Conservation (phyloP, 345 rosid species). For the Bretschneidera sinensis region DNA sequence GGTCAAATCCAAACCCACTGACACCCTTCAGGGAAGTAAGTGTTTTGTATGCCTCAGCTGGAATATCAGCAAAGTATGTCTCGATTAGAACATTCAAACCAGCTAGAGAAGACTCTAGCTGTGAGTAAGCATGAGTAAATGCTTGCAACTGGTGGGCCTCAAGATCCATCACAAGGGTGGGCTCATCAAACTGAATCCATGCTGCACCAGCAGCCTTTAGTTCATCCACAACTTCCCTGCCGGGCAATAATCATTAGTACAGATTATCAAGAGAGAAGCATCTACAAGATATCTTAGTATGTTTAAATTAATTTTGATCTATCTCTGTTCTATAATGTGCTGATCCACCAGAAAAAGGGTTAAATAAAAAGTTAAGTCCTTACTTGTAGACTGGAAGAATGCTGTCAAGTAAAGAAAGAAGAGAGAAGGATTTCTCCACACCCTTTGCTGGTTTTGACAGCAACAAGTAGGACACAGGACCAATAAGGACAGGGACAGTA, state of each 20-base stretch:
- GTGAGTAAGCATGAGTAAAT: conserved; percentile 65
- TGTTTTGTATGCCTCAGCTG: conserved; percentile 56
- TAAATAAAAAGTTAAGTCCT: no score
- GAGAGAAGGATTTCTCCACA: conserved; percentile 68
- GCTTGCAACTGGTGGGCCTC: conserved; percentile 61
- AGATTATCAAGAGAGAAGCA: neutral
- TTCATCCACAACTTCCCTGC: conserved; percentile 80
- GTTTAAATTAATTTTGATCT: conserved; percentile 2
- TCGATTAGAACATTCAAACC: conserved; percentile 72
- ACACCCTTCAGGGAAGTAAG: conserved; percentile 80
- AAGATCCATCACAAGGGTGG: no score
- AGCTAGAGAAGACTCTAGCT: conserved; percentile 51
- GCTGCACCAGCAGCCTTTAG: conserved; percentile 87
- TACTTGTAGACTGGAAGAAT: conserved; percentile 84
- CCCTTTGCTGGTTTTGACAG: conserved; percentile 93
- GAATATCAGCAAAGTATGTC: conserved; percentile 88
- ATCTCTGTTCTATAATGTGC: conserved; percentile 6
- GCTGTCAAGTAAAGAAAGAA: conserved; percentile 68
- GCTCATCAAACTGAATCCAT: conserved; percentile 94
- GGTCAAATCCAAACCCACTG: conserved; percentile 76
- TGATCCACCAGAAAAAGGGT: no score
- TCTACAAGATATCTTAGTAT: neutral
- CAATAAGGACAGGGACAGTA: conserved; percentile 81
- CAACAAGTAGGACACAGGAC: conserved; percentile 82
- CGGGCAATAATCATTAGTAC: conserved; percentile 10